A percentile compares a stretch with the other conserved stretches of the same genome.
Conservation (phyloP, 1,139 yeast genomes). For the Kodamaea arcana region DNA sequence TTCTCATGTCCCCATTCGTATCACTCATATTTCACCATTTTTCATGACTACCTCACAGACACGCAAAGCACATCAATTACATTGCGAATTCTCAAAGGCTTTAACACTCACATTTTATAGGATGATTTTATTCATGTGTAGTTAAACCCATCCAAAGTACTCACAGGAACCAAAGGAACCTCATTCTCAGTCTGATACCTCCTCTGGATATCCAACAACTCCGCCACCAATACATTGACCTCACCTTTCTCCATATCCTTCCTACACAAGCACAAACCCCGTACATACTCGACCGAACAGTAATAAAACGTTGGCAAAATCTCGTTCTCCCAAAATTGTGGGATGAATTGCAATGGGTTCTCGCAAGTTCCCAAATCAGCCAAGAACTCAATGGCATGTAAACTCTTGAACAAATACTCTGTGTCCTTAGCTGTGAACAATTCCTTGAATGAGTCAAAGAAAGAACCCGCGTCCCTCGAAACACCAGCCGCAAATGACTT, state of each 20-base stretch:
- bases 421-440: slow-evolving; percentile 44
- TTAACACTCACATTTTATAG: too few species aligned
- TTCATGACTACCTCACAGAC: too few species aligned
- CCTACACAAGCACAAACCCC: slow-evolving; percentile 43
- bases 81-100: too few species aligned
- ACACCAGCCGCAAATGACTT: slow-evolving; percentile 41
- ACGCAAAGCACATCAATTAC: too few species aligned
- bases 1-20: too few species aligned
- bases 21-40: too few species aligned
- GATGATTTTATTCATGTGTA: too few species aligned
- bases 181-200: slow-evolving; percentile 32
- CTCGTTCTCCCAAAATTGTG: slow-evolving; percentile 54
- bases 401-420: slow-evolving; percentile 51
- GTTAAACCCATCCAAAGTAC: slow-evolving; percentile 34
- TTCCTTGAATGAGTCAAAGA: slow-evolving; percentile 59
- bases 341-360: slow-evolving; percentile 43
- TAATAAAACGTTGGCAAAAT: slow-evolving; percentile 58
- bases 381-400: slow-evolving; percentile 61
- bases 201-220: slow-evolving; percentile 29
- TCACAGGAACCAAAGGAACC: slow-evolving; percentile 29
- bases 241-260: slow-evolving; percentile 40
- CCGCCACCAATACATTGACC: slow-evolving; percentile 27
- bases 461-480: slow-evolving; percentile 59
- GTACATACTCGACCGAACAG: slow-evolving; percentile 65
- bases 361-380: slow-evolving; percentile 63